Evolutionary conservation across 2,329 filamentous ascomycete genomes (phyloP).

Genomic region (Calonectria montana): DNA sequence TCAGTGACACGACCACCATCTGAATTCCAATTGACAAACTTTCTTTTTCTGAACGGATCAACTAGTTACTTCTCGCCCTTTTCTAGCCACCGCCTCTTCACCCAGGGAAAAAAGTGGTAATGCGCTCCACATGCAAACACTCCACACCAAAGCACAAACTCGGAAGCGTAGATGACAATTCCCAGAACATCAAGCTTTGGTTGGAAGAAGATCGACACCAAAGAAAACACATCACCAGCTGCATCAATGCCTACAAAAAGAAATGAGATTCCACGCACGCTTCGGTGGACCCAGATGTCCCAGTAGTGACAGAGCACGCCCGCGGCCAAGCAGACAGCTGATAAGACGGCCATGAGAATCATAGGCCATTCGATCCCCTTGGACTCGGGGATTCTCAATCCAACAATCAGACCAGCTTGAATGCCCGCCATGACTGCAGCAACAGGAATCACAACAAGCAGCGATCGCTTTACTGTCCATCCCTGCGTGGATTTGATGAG

Average conservation of each 20-base stretch:
- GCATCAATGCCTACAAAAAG: conserved; percentile 78
- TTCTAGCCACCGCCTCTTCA: not conserved
- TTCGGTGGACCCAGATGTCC: conserved; percentile 75
- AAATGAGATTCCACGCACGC: conserved; percentile 78
- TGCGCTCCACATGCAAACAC: conserved; percentile 74
- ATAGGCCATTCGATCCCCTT: conserved; percentile 68
- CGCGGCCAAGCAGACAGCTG: conserved; percentile 70
- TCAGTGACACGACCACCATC: no score
- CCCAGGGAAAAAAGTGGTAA: conserved; percentile 71
- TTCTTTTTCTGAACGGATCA: no score
- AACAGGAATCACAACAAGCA: conserved; percentile 61
- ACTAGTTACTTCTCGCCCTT: not conserved
- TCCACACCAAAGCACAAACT: conserved; percentile 74
- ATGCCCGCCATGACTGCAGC: conserved; percentile 68
- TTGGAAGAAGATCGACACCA: conserved; percentile 74
- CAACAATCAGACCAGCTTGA: conserved; percentile 70
- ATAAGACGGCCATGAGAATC: conserved; percentile 74
- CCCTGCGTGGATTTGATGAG: conserved; percentile 50
- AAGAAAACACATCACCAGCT: conserved; percentile 73
- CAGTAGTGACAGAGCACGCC: conserved; percentile 77
- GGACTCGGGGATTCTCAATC: conserved; percentile 58
- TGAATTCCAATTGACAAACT: no score
- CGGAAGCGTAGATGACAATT: conserved; percentile 74
- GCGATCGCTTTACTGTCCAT: conserved; percentile 63
- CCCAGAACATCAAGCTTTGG: conserved; percentile 68